Conservation (phyloP, 108 stramenopile species). For the Cyclotella atomus region DNA sequence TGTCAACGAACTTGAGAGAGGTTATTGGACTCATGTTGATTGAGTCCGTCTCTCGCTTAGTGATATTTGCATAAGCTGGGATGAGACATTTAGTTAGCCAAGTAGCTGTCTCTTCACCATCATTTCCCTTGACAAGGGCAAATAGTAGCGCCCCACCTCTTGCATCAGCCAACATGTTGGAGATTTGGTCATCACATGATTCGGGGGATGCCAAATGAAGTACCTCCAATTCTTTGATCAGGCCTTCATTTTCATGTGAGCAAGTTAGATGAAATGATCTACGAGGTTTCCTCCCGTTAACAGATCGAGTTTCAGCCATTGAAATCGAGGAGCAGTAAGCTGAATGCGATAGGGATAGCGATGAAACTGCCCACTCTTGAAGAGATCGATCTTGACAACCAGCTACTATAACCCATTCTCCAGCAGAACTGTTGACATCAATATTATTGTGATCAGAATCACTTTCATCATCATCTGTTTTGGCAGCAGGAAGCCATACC, state of each 20-base stretch:
- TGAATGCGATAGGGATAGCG: conserved; percentile 7
- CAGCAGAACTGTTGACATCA: neutral
- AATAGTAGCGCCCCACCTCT: conserved; percentile 1
- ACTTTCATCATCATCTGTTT: conserved; percentile 6
- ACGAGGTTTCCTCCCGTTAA: conserved; percentile 9
- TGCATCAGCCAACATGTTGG: neutral
- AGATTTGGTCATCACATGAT: conserved; percentile 5
- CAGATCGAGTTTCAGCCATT: neutral
- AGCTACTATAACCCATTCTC: conserved; percentile 46
- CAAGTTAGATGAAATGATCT: conserved; percentile 1
- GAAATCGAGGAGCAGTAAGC: neutral
- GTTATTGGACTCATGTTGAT: neutral
- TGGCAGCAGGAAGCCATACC: conserved; percentile 24
- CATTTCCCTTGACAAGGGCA: neutral
- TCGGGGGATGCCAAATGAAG: conserved; percentile 14
- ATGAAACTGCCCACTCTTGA: conserved; percentile 40
- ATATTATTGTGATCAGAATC: conserved; percentile 4
- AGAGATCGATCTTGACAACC: conserved; percentile 33
- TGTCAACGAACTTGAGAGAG: neutral
- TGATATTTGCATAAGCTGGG: neutral
- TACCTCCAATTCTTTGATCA: neutral
- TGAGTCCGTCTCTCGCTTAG: neutral
- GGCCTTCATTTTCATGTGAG: neutral
- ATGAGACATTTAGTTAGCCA: neutral
- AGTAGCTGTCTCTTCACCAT: neutral